phyloP scores from a whole-genome alignment of 2,329 filamentous ascomycete genomes.

The Lachnellula cervina region DNA sequence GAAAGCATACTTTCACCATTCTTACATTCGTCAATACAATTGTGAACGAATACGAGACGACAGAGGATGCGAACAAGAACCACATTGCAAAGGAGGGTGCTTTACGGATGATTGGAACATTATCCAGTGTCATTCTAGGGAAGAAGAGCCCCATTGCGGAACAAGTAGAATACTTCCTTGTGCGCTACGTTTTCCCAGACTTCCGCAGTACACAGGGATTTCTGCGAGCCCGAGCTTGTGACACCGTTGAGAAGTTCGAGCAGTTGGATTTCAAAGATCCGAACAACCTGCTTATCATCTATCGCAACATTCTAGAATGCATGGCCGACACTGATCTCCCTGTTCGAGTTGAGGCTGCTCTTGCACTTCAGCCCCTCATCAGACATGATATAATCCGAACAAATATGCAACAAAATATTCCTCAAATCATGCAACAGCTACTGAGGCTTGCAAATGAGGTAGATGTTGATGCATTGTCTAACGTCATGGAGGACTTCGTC shows the following conservation, averaged over 20 bases:
- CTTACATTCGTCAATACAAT: conserved; percentile 92
- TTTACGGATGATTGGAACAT: conserved; percentile 91
- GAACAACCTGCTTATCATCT: conserved; percentile 93
- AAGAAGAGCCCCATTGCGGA: conserved; percentile 98
- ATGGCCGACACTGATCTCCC: conserved; percentile 94
- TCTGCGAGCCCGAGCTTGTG: conserved; percentile 88
- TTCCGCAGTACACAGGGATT: conserved; percentile 91
- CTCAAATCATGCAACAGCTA: conserved; percentile 98
- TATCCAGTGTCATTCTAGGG: conserved; percentile 88
- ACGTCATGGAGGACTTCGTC: conserved; percentile 99
- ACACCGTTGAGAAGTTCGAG: conserved; percentile 97
- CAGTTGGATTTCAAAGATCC: conserved; percentile 94
- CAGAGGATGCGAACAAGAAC: conserved; percentile 84
- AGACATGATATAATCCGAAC: conserved; percentile 89
- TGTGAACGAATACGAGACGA: conserved; percentile 85
- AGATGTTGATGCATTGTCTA: conserved; percentile 92
- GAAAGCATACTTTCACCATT: conserved; percentile 94
- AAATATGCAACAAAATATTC: conserved; percentile 96
- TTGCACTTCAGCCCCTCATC: conserved; percentile 92
- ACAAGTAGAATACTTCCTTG: conserved; percentile 97
- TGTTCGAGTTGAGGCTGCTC: conserved; percentile 87
- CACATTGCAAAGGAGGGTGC: conserved; percentile 95
- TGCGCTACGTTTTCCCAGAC: conserved; percentile 96
- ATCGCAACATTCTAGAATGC: conserved; percentile 92
- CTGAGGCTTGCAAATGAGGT: conserved; percentile 96